Evolutionary conservation across 108 stramenopile species (phyloP).

Genomic region (Skeletonema tropicum): DNA sequence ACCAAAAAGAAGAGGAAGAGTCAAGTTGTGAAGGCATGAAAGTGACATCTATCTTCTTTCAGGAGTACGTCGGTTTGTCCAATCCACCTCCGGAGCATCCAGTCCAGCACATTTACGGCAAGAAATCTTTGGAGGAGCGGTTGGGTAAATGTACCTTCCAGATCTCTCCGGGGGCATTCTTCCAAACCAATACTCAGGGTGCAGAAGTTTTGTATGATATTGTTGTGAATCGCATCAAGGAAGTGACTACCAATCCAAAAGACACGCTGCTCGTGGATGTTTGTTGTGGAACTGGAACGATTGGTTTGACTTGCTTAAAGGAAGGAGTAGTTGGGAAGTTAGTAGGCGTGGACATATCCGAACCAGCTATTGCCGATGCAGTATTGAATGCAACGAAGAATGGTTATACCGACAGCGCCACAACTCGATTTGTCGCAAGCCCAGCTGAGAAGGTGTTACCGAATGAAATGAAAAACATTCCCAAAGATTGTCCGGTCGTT

Average conservation of each 20-base stretch:
- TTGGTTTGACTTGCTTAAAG: slow-evolving; percentile 84
- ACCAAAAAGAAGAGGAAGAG: slow-evolving; percentile 11
- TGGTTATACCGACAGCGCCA: slow-evolving; percentile 25
- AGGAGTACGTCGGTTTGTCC: slow-evolving; percentile 82
- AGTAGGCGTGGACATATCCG: slow-evolving; percentile 87
- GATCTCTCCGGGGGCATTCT: slow-evolving; percentile 94
- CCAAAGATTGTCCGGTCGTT: slow-evolving; percentile 51
- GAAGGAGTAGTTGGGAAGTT: slow-evolving; percentile 74
- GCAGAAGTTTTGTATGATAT: slow-evolving; percentile 86
- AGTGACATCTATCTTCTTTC: slow-evolving; percentile 83
- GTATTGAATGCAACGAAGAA: slow-evolving; percentile 71
- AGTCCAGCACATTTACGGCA: slow-evolving; percentile 82
- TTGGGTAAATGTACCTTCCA: slow-evolving; percentile 84
- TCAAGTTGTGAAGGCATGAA: slow-evolving; percentile 28
- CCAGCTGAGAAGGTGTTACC: slow-evolving; percentile 74
- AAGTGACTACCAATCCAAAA: slow-evolving; percentile 52
- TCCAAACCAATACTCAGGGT: slow-evolving; percentile 91
- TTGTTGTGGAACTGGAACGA: slow-evolving; percentile 96
- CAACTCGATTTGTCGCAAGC: slow-evolving; percentile 71
- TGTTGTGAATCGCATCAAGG: slow-evolving; percentile 74
- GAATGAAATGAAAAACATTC: slow-evolving; percentile 51
- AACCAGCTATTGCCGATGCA: slow-evolving; percentile 90
- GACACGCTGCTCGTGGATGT: slow-evolving; percentile 80
- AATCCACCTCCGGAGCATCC: slow-evolving; percentile 79
- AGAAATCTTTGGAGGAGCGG: slow-evolving; percentile 66